Evolutionary conservation across 768 basidiomycete genomes (phyloP).

Genomic region (Boletus rubropictus): DNA sequence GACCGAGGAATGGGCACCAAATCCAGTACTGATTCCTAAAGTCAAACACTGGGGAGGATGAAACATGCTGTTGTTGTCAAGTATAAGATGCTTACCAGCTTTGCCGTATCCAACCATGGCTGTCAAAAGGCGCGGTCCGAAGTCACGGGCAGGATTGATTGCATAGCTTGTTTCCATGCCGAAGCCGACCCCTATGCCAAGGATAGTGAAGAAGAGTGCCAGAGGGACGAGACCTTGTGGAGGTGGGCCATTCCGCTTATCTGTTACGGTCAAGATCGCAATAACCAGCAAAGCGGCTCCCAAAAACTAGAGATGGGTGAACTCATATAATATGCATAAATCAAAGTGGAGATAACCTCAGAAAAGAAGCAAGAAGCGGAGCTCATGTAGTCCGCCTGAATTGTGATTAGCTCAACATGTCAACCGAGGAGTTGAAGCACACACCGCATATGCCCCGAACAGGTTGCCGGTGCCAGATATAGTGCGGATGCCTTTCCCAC

Average conservation of each 20-base stretch:
- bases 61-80: background rate
- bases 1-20: slow-evolving; percentile 59
- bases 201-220: slow-evolving; percentile 48
- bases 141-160: slow-evolving; percentile 67
- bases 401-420: slow-evolving; percentile 7
- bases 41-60: slow-evolving; percentile 16
- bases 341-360: slow-evolving; percentile 28
- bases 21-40: slow-evolving; percentile 62
- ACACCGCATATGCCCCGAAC: slow-evolving; percentile 58
- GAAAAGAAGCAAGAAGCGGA: slow-evolving; percentile 42
- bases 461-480: slow-evolving; percentile 50
- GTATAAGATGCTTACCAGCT: slow-evolving; percentile 34
- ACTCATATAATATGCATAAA: background rate
- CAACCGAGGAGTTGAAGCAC: slow-evolving; percentile 11
- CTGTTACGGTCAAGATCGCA: slow-evolving; percentile 47
- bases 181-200: slow-evolving; percentile 52
- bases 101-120: slow-evolving; percentile 67
- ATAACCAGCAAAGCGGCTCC: slow-evolving; percentile 51
- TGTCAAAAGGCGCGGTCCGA: slow-evolving; percentile 63
- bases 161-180: slow-evolving; percentile 65
- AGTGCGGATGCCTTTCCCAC: slow-evolving; percentile 49
- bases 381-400: slow-evolving; percentile 40
- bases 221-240: slow-evolving; percentile 50
- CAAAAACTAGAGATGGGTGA: slow-evolving; percentile 40
- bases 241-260: slow-evolving; percentile 46